Evolutionary conservation across 176 grass and related monocot species (phyloP), one percentile per base, ranked within the genome.

Genomic region (Puya raimondii): DNA sequence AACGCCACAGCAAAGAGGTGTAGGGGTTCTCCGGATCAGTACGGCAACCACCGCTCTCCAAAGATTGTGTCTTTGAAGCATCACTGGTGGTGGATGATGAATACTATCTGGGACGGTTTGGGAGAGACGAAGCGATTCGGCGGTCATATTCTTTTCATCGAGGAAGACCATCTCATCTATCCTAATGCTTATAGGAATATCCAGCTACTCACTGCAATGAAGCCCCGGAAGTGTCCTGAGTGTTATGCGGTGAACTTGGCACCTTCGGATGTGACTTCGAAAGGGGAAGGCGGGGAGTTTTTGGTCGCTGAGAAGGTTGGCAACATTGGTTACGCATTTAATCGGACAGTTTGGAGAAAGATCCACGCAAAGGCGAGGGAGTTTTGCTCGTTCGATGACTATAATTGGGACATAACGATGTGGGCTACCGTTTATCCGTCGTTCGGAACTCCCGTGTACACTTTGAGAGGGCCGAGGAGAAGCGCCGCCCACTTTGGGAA

Each of bases 31-130:
- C 65, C 80, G 0, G 94, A 97, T 58, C 94, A 97, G 56, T 97
- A 97, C 50, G 86, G 94, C 53, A 97, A 92, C 74, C 89, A 97
- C 77, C 81, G 94, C 14, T 79, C 89, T 0, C 94, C 94, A 1
- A 88, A 81, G 26, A 97, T 92, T 12, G 89, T 97, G 11, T 97
- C 94, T 5, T 76, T 92, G 25, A 97, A 97, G 80, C 89, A 97
- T 69, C 94, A 97, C 77, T 92, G 94, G 94, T 92, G 94, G 89
- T 97, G 94, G 94, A 92, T 97, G 93, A 97, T 97, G 94, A 97
- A 97, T 73, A 97, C 94, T 3, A 67, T 97, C 49, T 97, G 94
- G 94, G 89, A 97, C 77, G 89, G 94, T 53, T 48, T 97, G 82
- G 72, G 84, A 16, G 94, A 97, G 84, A 86, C 86, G 6, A 86